Conservation (phyloP, 108 stramenopile species). For the Schizochytrium sp. region DNA sequence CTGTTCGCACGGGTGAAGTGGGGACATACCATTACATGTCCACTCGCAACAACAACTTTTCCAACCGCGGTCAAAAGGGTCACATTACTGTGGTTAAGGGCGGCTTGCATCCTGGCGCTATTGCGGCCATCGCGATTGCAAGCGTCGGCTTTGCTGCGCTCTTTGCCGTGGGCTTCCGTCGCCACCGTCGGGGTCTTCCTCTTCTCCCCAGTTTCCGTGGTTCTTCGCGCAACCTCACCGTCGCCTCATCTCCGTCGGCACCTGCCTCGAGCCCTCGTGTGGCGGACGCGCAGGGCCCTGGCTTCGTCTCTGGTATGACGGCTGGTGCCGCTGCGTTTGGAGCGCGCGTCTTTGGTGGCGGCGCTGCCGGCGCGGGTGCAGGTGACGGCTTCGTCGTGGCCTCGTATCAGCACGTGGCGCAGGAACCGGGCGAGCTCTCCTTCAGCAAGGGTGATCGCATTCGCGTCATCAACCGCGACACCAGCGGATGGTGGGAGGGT, state of each 20-base stretch:
- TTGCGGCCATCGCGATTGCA: background rate
- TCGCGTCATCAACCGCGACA: background rate
- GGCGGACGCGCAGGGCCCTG: background rate
- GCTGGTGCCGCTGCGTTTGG: background rate
- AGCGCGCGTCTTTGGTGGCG: background rate
- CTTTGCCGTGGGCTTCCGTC: background rate
- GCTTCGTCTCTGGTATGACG: background rate
- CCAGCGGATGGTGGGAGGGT: background rate
- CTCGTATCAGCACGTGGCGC: background rate
- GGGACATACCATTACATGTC: constrained; percentile 27
- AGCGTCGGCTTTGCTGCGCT: background rate
- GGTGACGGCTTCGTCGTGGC: background rate
- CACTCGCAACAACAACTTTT: constrained; percentile 47
- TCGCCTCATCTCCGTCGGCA: background rate
- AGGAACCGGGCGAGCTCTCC: background rate
- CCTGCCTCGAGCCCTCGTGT: too few species aligned
- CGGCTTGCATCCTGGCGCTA: background rate
- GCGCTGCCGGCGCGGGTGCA: background rate
- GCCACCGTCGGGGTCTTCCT: background rate
- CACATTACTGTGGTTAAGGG: constrained; percentile 21
- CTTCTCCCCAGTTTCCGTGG: too few species aligned
- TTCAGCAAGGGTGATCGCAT: background rate
- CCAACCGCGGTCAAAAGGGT: constrained; percentile 36
- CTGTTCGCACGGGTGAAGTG: background rate
- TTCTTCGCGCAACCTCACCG: background rate